Percentiles rank a stretch among this genome's conserved stretches.
Conservation (phyloP, 345 rosid genomes). For the Odontarrhena argentea region DNA sequence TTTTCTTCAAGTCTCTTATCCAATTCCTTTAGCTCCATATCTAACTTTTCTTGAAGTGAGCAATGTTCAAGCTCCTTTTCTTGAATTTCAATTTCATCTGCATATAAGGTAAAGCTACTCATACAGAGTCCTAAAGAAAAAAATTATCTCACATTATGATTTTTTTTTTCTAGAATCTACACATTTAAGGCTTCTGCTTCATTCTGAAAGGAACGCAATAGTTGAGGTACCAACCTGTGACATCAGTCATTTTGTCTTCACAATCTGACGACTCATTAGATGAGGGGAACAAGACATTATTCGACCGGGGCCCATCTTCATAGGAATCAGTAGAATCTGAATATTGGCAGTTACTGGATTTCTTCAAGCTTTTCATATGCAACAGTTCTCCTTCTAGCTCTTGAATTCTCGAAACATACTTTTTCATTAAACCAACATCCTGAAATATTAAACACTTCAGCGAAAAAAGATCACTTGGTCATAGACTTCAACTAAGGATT, state of each 20-base stretch:
- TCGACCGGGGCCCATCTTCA: conserved; percentile 61
- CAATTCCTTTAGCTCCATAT: conserved; percentile 86
- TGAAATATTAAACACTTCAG: conserved; percentile 40
- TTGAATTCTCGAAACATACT: conserved; percentile 81
- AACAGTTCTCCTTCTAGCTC: conserved; percentile 85
- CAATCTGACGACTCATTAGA: conserved; percentile 60
- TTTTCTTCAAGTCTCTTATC: conserved; percentile 87
- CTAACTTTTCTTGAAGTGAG: conserved; percentile 85
- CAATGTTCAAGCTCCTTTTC: conserved; percentile 89
- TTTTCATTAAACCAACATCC: conserved; percentile 72
- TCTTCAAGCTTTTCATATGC: conserved; percentile 53
- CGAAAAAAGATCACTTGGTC: conserved; percentile 10
- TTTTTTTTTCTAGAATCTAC: not conserved
- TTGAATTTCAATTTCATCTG: conserved; percentile 70
- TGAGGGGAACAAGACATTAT: conserved; percentile 54
- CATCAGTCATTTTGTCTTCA: conserved; percentile 53
- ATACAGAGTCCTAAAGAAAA: conserved; percentile 10
- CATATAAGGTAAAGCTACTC: conserved; percentile 27
- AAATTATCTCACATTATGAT: not conserved
- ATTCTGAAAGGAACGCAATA: not conserved
- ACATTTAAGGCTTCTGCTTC: not conserved
- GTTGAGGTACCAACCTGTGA: conserved; percentile 50
- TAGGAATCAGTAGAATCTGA: conserved; percentile 55
- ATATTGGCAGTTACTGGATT: conserved; percentile 46
- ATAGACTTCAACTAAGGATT: conserved; percentile 13